Base-by-base conservation (phyloP, 2,329 filamentous ascomycete genomes). In the Fusarium temperatum region DNA sequence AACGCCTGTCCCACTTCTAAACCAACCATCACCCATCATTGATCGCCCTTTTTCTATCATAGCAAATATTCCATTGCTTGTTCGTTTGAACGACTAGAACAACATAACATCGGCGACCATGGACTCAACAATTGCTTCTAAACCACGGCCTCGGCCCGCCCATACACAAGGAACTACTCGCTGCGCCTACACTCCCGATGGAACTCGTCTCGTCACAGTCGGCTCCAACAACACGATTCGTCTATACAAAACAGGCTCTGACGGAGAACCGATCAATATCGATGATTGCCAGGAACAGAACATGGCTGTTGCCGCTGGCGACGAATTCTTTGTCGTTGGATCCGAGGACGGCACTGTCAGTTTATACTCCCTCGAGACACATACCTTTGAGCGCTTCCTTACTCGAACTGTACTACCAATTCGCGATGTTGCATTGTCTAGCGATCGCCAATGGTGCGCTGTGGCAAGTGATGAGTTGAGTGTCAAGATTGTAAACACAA, bases 321-420 rank as follows among this genome's bases (percentile, higher is more conserved):
- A 96, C 79, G 90, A 93, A 68, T 95, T 93, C 82, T 97, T 98
- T 80, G 90, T 98, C 50, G 91, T 94, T 70, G 96, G 95, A 35
- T 94, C 94, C 26, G 96, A 99, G 82, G 95, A 98, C 84, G 96
- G 97, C 79, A 96, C 93, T n/a, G 94, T 99, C 78, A 97, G 93
- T 85, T 90, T 95, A 77, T 99, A 97, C 85, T 93, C 93, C n/a
- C 88, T 98, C 56, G 87, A 89, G 64, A 90, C 89, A 6, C 91
- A 92, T 78, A 83, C 86, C 35, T 94, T 97, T 83, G 94, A 97
- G 71, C 91, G 92, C 68, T 93, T 97, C 74, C 89, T 99, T 57
- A 89, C 95, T 32, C 91, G 96, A 73, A 94, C 92, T 66, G 92
- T 94, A n/a, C 85, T 98, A 6, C 94, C 96, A 1, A 90, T 98